phyloP scores from a whole-genome alignment of 306 rosid species.

The Sicyos baderoa region DNA sequence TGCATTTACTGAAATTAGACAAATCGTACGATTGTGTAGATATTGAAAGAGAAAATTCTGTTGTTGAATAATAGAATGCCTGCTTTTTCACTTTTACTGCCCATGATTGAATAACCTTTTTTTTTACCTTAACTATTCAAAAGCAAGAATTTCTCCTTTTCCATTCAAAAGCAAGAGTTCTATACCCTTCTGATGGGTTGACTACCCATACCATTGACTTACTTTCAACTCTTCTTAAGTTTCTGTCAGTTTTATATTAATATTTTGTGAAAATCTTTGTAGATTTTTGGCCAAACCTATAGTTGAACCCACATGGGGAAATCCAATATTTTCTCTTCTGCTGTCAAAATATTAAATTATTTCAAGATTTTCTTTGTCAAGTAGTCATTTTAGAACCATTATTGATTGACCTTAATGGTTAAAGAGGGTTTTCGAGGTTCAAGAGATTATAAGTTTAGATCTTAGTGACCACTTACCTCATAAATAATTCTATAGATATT shows the following conservation, averaged over 20 bases:
- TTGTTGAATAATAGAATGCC: not conserved
- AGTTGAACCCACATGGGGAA: slow-evolving; percentile 5
- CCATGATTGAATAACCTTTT: not conserved
- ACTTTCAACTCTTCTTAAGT: not conserved
- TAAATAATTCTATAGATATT: too few relatives aligned
- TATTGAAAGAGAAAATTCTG: not conserved
- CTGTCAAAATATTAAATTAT: not conserved
- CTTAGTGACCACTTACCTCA: too few relatives aligned
- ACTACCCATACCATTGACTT: too few relatives aligned
- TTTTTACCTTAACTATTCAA: not conserved
- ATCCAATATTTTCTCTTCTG: not conserved
- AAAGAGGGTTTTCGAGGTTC: too few relatives aligned
- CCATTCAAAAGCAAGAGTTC: not conserved
- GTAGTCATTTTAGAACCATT: not conserved
- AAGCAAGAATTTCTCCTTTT: not conserved
- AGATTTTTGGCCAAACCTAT: not conserved
- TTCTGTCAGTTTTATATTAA: too few relatives aligned
- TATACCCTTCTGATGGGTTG: too few relatives aligned
- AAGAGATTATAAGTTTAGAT: too few relatives aligned
- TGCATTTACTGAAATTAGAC: too few relatives aligned
- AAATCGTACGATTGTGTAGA: not conserved
- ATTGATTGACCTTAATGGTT: too few relatives aligned
- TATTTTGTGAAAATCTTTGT: too few relatives aligned
- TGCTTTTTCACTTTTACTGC: not conserved
- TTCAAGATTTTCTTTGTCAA: slow-evolving; percentile 9